phyloP scores from a whole-genome alignment of 2,329 filamentous ascomycete genomes.

The Aspergillus melleus region DNA sequence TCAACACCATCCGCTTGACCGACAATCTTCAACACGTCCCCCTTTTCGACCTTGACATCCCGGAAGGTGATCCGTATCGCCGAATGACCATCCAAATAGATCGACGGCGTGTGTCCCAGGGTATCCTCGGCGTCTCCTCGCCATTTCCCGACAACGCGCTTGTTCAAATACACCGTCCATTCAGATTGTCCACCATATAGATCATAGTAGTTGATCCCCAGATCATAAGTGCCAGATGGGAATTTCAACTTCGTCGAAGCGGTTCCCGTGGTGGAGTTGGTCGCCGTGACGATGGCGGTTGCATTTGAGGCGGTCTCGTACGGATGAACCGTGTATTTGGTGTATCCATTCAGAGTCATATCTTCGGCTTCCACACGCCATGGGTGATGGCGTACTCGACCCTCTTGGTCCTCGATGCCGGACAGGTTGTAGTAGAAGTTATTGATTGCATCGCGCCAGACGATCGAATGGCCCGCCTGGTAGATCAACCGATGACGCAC shows the following conservation, averaged over 20 bases:
- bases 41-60: conserved; percentile 50
- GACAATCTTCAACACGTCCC: conserved; percentile 56
- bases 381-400: conserved; percentile 61
- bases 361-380: conserved; percentile 69
- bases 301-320: conserved; percentile 61
- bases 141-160: conserved; percentile 58
- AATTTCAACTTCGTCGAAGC: conserved; percentile 51
- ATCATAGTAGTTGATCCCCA: conserved; percentile 69
- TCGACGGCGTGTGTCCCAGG: conserved; percentile 59
- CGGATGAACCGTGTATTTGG: conserved; percentile 54
- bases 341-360: conserved; percentile 63
- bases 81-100: conserved; percentile 64
- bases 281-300: conserved; percentile 56
- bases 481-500: conserved; percentile 61
- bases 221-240: conserved; percentile 57
- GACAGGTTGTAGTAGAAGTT: conserved; percentile 65
- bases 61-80: conserved; percentile 63
- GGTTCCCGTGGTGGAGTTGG: conserved; percentile 54
- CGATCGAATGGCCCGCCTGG: conserved; percentile 68
- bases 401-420: conserved; percentile 57
- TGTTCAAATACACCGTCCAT: conserved; percentile 58
- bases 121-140: conserved; percentile 59
- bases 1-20: conserved; percentile 62
- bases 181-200: conserved; percentile 57
- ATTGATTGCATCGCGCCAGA: conserved; percentile 69